These are phyloP conservation scores for Graphilbum sp. DNA, from an alignment of 2,329 filamentous ascomycete genomes.

Conservation along the genomic window DNA sequence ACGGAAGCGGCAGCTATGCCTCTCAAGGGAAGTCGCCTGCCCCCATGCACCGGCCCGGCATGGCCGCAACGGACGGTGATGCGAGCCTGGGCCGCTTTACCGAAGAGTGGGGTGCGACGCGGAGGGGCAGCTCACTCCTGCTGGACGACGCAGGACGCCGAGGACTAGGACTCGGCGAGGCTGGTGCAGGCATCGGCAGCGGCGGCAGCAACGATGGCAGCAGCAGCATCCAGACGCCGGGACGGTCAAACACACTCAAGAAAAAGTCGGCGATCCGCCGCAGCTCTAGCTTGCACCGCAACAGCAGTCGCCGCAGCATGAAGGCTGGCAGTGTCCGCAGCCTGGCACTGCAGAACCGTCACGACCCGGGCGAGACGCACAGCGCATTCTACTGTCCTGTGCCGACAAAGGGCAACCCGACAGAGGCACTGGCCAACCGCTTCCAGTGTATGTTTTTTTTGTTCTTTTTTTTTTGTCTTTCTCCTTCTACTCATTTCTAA, in stretches of 20 bases:
- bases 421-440: constrained; percentile 68
- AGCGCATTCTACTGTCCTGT: constrained; percentile 85
- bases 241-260: constrained; percentile 58
- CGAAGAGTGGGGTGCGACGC: constrained; percentile 56
- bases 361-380: constrained; percentile 53
- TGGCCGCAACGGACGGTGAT: too few species aligned
- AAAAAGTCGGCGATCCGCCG: constrained; percentile 72
- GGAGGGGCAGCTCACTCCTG: constrained; percentile 48
- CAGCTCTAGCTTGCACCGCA: constrained; percentile 59
- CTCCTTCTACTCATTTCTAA: too few species aligned
- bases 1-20: constrained; percentile 3
- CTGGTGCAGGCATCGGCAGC: constrained; percentile 13
- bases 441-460: constrained; percentile 56
- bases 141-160: too few species aligned
- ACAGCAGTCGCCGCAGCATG: constrained; percentile 64
- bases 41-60: too few species aligned
- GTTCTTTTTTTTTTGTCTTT: not conserved
- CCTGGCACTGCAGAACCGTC: constrained; percentile 52
- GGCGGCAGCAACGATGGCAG: constrained; percentile 27
- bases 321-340: constrained; percentile 78
- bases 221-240: constrained; percentile 20
- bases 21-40: too few species aligned
- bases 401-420: constrained; percentile 73
- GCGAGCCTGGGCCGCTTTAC: constrained; percentile 35
- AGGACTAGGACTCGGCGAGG: too few species aligned